Base-by-base conservation (phyloP, 768 basidiomycete genomes). In the Leccinum imitatum region DNA sequence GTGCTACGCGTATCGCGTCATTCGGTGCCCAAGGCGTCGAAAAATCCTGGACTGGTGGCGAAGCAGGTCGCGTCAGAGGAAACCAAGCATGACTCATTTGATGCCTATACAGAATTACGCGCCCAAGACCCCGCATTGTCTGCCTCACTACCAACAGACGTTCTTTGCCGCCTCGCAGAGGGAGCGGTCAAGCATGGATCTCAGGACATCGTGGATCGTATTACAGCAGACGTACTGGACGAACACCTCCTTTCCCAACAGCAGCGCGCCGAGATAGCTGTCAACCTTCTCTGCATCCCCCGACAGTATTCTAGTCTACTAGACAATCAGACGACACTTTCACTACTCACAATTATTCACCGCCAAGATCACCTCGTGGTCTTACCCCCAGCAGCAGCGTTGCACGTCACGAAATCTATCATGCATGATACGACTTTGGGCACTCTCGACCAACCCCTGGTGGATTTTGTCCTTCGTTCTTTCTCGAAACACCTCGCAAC, bases 171-270 rank as follows among this genome's bases (percentile, higher is more conserved):
- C 44, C 59, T 77, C 66, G 74, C 73, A 31, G 61, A 69, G 50
- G 65, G 62, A 48, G 77, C 76, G 60, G 63, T 61, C 60, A 63
- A 65, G 54, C 57, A 67, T 66, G 66, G 72, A 76, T 71, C 66
- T 50, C 52, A 71, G 63, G 58, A 57, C 53, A 71, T 77, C 51
- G 60, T 77, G 76, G 76, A 71, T 77, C 50, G 65, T 77, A 72
- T 77, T 66, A 51, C 75, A 56, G 69, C 75, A 78, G 76, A 77
- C 76, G 61, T 78, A 70, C 53, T 78, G 76, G 76, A 68, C 56
- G 61, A 61, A 21, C 61, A 59, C 27, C 63, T 72, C 56, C 63
- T 64, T 33, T 25, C n/a, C 13, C 60, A 58, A 48, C 53, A 62
- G 31, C 65, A 60, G 41, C 72, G 70, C 14, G 61, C 65, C 25